Conservation (phyloP, 139 green algal species). For the Raphidocelis subcapitata region DNA sequence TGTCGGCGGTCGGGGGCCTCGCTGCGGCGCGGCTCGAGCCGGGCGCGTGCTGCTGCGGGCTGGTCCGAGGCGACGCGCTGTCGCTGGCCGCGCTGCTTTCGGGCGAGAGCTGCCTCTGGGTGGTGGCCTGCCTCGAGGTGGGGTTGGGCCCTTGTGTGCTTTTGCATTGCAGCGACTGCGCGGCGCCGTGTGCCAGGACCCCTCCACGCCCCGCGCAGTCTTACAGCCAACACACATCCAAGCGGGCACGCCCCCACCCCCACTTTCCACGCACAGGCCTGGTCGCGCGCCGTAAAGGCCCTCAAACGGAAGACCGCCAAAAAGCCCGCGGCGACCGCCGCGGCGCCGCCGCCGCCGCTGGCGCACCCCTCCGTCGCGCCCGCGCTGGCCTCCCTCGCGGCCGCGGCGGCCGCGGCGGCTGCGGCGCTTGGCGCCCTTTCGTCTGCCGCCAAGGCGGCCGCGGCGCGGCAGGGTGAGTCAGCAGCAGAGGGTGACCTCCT, state of each 20-base stretch:
- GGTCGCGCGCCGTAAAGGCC: slow-evolving; percentile 14
- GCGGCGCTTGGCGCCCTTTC: background rate
- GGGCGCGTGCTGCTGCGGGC: background rate
- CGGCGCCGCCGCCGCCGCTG: background rate
- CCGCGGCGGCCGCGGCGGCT: background rate
- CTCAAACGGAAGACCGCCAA: slow-evolving; percentile 14
- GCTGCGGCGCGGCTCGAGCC: background rate
- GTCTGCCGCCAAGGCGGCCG: background rate
- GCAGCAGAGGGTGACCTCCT: background rate
- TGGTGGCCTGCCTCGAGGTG: slow-evolving; percentile 6
- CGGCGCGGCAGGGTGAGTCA: no score
- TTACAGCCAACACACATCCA: background rate
- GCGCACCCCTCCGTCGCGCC: background rate
- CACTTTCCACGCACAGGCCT: slow-evolving; percentile 1
- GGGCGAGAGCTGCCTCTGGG: slow-evolving; percentile 2
- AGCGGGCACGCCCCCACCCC: background rate
- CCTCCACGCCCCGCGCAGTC: no score
- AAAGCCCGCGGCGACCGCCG: background rate
- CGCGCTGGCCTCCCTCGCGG: background rate
- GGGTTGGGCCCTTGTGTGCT: no score
- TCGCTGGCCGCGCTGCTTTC: slow-evolving; percentile 13
- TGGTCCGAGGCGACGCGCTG: slow-evolving; percentile 10
- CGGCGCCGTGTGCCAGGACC: no score
- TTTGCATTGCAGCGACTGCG: no score
- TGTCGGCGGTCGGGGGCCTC: background rate